A percentile compares a stretch with the other conserved stretches of the same genome.
phyloP scores from a whole-genome alignment of 805 yeast genomes.

The Saturnispora halmiae region DNA sequence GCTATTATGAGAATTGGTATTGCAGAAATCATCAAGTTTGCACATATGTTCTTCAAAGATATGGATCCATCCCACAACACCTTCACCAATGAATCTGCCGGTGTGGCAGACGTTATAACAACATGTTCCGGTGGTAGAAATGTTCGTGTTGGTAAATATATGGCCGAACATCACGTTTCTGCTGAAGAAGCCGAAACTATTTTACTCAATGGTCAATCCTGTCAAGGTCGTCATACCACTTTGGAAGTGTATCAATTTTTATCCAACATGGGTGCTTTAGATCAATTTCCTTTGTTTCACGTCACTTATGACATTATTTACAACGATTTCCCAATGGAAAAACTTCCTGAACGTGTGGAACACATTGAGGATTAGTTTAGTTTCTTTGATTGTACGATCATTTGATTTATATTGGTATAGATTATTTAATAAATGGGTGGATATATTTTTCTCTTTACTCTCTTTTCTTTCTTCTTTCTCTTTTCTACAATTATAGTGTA shows the following conservation, averaged over 20 bases:
- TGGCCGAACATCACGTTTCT: slow-evolving; percentile 69
- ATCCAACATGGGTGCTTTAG: slow-evolving; percentile 38
- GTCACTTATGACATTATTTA: slow-evolving; percentile 78
- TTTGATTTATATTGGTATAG: too few relatives aligned
- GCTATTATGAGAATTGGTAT: slow-evolving; percentile 96
- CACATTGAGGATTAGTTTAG: slow-evolving; percentile 15
- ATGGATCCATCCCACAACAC: slow-evolving; percentile 63
- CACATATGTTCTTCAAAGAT: slow-evolving; percentile 69
- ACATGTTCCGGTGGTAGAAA: slow-evolving; percentile 98
- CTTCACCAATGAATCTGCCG: slow-evolving; percentile 89
- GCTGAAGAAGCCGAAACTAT: slow-evolving; percentile 79
- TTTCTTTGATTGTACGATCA: background rate
- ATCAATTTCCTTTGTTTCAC: slow-evolving; percentile 74
- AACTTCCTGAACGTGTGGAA: slow-evolving; percentile 65
- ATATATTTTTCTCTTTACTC: too few relatives aligned
- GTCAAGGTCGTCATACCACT: slow-evolving; percentile 90
- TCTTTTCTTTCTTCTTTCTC: background rate
- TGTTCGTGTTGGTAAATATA: slow-evolving; percentile 78
- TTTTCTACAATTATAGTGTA: background rate
- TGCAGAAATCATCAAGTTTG: slow-evolving; percentile 82
- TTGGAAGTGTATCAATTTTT: slow-evolving; percentile 86
- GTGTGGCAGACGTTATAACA: slow-evolving; percentile 96
- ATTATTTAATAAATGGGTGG: too few relatives aligned
- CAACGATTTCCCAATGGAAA: slow-evolving; percentile 63
- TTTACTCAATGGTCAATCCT: slow-evolving; percentile 88